Conservation (phyloP, 257 asterid species). For the Solanum sitiens region DNA sequence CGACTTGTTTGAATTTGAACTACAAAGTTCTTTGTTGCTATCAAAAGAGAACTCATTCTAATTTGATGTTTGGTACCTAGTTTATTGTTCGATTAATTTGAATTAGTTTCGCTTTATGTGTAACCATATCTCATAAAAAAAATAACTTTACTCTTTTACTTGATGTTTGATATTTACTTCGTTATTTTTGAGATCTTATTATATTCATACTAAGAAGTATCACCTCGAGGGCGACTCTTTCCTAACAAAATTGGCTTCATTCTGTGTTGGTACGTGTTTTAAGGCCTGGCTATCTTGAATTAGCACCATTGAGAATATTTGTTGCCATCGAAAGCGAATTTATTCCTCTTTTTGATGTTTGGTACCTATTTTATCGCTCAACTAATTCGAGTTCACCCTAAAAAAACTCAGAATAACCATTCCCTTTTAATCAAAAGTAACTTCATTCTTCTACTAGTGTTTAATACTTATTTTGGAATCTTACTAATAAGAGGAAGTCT, state of each 20-base stretch:
- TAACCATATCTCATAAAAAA: no score
- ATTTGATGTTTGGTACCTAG: neutral
- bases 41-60: neutral
- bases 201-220: neutral
- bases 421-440: neutral
- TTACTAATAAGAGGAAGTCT: neutral
- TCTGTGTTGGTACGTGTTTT: neutral
- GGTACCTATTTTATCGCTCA: neutral
- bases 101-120: no score
- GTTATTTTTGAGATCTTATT: neutral
- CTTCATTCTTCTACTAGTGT: neutral
- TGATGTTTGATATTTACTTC: neutral
- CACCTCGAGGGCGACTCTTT: neutral
- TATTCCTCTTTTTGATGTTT: neutral
- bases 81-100: neutral
- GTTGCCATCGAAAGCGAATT: neutral
- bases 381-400: no score
- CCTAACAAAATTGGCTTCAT: neutral
- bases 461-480: neutral
- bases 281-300: neutral
- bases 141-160: neutral
- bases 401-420: no score
- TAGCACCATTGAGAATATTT: neutral
- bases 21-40: neutral
- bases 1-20: fast-evolving